A percentile compares a stretch with the other conserved stretches of the same genome.
phyloP scores from a whole-genome alignment of 2,329 filamentous ascomycete genomes.

The Zopfia rhizophila region DNA sequence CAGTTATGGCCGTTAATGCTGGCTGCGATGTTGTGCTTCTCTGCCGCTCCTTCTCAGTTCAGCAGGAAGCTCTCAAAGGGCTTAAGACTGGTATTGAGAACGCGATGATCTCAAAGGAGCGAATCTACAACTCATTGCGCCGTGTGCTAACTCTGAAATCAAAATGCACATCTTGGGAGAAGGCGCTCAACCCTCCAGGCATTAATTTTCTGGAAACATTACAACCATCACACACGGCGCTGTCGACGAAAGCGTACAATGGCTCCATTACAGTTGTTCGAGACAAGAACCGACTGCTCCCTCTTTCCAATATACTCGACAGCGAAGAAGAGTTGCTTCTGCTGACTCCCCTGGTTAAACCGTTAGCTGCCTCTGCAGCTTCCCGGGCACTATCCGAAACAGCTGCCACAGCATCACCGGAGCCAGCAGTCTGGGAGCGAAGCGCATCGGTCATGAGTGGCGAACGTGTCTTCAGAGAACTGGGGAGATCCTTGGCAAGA shows the following conservation, averaged over 20 bases:
- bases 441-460: conserved; percentile 82
- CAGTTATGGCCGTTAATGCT: conserved; percentile 96
- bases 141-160: conserved; percentile 84
- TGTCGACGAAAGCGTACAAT: conserved; percentile 89
- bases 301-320: conserved; percentile 82
- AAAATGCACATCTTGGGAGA: conserved; percentile 88
- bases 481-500: conserved; percentile 87
- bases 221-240: conserved; percentile 80
- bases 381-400: conserved; percentile 75
- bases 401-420: conserved; percentile 66
- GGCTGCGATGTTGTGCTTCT: conserved; percentile 92
- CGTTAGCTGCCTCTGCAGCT: conserved; percentile 86
- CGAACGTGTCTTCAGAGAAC: conserved; percentile 89
- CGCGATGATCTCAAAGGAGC: conserved; percentile 82
- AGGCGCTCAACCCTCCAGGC: conserved; percentile 87
- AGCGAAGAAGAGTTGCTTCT: conserved; percentile 89
- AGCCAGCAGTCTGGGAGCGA: conserved; percentile 66
- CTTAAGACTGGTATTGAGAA: conserved; percentile 91
- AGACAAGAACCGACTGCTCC: conserved; percentile 86
- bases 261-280: conserved; percentile 92
- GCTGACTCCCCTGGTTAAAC: conserved; percentile 89
- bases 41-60: conserved; percentile 86
- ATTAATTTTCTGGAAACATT: conserved; percentile 80
- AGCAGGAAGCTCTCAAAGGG: conserved; percentile 90
- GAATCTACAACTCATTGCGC: conserved; percentile 82